Evolutionary conservation across 164 flowering plant species (phyloP).

Genomic region (Magnolia changhungtana): DNA sequence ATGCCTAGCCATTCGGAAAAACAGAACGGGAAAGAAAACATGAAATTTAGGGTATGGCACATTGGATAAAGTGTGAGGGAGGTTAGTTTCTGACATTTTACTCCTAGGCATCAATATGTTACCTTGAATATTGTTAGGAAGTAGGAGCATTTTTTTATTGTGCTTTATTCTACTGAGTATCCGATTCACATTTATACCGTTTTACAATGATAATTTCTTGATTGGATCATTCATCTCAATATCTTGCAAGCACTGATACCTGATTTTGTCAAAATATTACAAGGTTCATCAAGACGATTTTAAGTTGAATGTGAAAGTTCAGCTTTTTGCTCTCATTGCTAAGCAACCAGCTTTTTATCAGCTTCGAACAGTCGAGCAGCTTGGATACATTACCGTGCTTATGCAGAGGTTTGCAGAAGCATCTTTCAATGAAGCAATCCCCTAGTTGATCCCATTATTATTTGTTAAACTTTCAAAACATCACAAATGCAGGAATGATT

Average conservation of each 20-base stretch:
- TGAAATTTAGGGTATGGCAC: not conserved
- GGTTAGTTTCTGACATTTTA: not conserved
- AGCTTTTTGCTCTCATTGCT: constrained; percentile 84
- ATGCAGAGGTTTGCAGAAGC: constrained; percentile 50
- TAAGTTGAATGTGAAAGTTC: constrained; percentile 72
- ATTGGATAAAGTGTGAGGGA: not conserved
- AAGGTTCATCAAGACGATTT: constrained; percentile 86
- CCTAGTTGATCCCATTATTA: not conserved
- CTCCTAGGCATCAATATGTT: not conserved
- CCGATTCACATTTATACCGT: too few relatives aligned
- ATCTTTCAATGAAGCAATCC: not conserved
- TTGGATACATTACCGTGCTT: constrained; percentile 85
- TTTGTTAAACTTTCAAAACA: not conserved
- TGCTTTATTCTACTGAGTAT: not conserved
- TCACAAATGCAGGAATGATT: constrained; percentile 55
- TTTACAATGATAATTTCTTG: not conserved
- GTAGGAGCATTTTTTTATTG: not conserved
- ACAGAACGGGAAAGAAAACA: too few relatives aligned
- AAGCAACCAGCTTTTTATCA: constrained; percentile 95
- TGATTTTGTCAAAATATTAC: constrained; percentile 3
- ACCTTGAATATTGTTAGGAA: not conserved
- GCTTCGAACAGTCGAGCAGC: constrained; percentile 97
- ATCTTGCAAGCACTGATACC: constrained; percentile 4
- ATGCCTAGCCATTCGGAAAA: too few relatives aligned
- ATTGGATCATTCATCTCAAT: constrained; percentile 1